phyloP scores from a whole-genome alignment of 2,329 filamentous ascomycete genomes.

The Talaromyces marneffei region DNA sequence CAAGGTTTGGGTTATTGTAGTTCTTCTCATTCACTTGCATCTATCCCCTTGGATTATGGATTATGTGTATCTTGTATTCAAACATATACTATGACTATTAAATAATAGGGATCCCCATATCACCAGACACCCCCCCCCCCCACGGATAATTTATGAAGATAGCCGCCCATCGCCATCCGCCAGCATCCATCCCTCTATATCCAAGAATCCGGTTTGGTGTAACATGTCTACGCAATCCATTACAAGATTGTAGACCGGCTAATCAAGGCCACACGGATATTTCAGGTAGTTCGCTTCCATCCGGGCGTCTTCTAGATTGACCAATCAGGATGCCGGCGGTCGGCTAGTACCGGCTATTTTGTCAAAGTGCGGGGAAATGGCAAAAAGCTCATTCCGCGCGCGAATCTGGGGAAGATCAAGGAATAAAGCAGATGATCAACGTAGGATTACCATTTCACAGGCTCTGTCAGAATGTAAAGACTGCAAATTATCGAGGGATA shows the following conservation, averaged over 20 bases:
- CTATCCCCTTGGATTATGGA: too few relatives aligned
- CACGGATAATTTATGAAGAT: constrained; percentile 3
- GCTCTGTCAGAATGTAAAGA: neutral
- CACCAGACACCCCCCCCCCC: neutral
- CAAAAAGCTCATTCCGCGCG: neutral
- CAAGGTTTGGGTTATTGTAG: neutral
- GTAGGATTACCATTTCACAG: neutral
- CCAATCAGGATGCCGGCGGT: neutral
- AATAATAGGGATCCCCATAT: neutral
- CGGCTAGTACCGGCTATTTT: neutral
- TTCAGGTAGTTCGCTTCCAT: neutral
- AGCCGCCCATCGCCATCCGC: neutral
- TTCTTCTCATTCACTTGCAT: neutral
- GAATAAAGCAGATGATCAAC: neutral
- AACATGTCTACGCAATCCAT: neutral
- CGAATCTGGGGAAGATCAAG: neutral
- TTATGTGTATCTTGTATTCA: neutral
- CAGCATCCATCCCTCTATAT: constrained; percentile 10
- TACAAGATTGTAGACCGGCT: constrained; percentile 1
- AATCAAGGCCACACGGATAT: constrained; percentile 8
- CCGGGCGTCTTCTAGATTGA: neutral
- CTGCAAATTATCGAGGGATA: neutral
- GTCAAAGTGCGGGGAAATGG: neutral
- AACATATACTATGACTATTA: neutral
- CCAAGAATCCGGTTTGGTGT: neutral